Conservation (phyloP, 2,329 filamentous ascomycete species). For the Emmonsiellopsis sp. region DNA sequence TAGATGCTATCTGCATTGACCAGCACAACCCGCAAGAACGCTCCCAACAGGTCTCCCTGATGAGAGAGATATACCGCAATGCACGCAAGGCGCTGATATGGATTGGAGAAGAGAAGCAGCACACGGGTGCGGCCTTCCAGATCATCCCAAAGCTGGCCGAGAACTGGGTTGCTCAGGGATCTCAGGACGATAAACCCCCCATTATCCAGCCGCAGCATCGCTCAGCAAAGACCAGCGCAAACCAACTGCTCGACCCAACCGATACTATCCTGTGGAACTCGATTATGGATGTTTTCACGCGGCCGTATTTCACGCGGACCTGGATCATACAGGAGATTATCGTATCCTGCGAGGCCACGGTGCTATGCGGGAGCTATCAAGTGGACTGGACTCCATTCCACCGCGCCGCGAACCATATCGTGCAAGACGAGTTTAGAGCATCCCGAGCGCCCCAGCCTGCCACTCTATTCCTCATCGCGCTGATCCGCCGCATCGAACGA, state of each 20-base stretch:
- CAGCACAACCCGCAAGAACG: slow-evolving; percentile 8
- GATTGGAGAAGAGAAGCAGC: slow-evolving; percentile 3
- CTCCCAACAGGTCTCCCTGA: slow-evolving; percentile 10
- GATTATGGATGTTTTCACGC: slow-evolving; percentile 4
- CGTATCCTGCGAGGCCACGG: not conserved
- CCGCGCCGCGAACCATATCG: slow-evolving; percentile 3
- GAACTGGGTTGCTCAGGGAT: slow-evolving; percentile 1
- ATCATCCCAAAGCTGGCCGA: not conserved
- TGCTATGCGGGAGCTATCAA: not conserved
- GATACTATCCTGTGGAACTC: not conserved
- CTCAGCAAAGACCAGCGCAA: not conserved
- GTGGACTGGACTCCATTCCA: slow-evolving; percentile 4
- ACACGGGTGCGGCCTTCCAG: not conserved
- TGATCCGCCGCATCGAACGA: slow-evolving; percentile 2
- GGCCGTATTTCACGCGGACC: slow-evolving; percentile 2
- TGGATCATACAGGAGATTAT: slow-evolving; percentile 6
- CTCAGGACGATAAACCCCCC: not conserved
- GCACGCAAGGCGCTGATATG: slow-evolving; percentile 3
- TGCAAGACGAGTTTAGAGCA: slow-evolving; percentile 2
- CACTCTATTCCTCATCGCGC: slow-evolving; percentile 2
- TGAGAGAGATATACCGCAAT: slow-evolving; percentile 11
- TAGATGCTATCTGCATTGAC: slow-evolving; percentile 14
- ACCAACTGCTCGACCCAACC: not conserved
- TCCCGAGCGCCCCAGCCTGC: not conserved
- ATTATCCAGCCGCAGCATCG: not conserved